Percentiles rank a stretch among this genome's conserved stretches.
These are phyloP conservation scores for Ophiognomonia clavigignenti-juglandacearum DNA, from an alignment of 2,329 filamentous ascomycete species.

Conservation along the genomic window DNA sequence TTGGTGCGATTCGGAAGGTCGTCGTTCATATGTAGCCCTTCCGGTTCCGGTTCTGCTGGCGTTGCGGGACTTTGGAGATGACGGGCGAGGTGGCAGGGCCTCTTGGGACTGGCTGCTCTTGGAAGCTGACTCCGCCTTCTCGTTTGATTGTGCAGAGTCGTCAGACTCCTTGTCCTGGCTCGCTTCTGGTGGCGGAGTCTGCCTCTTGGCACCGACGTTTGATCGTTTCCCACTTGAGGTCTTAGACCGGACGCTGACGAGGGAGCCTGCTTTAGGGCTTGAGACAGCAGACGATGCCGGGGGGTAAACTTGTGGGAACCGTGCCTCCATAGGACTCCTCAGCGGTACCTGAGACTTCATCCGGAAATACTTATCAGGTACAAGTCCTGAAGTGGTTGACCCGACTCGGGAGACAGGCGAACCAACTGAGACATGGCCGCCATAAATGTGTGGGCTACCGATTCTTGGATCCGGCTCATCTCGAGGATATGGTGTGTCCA, in stretches of 20 bases:
- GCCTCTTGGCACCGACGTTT: neutral
- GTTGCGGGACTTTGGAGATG: conserved; percentile 12
- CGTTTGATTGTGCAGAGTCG: neutral
- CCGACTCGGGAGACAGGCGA: neutral
- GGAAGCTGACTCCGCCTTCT: neutral
- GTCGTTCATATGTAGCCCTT: neutral
- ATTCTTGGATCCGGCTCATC: conserved; percentile 19
- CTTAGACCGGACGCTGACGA: neutral
- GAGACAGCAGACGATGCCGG: neutral
- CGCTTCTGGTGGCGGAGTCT: neutral
- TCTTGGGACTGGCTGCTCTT: neutral
- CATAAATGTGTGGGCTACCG: conserved; percentile 17
- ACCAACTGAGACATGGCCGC: conserved; percentile 16
- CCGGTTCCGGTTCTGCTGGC: conserved; percentile 9
- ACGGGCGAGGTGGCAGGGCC: conserved; percentile 1
- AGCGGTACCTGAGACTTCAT: neutral
- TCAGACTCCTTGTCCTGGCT: neutral
- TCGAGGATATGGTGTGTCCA: conserved; percentile 25
- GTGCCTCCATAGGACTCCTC: neutral
- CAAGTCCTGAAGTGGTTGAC: neutral
- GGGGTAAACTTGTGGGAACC: neutral
- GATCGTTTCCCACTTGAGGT: neutral
- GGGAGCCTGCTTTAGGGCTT: neutral
- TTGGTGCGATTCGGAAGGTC: neutral
- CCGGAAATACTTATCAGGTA: neutral